Evolutionary conservation across 163 green algal species (phyloP), one percentile per base, ranked within the genome.

Genomic region (Scenedesmus sp.): DNA sequence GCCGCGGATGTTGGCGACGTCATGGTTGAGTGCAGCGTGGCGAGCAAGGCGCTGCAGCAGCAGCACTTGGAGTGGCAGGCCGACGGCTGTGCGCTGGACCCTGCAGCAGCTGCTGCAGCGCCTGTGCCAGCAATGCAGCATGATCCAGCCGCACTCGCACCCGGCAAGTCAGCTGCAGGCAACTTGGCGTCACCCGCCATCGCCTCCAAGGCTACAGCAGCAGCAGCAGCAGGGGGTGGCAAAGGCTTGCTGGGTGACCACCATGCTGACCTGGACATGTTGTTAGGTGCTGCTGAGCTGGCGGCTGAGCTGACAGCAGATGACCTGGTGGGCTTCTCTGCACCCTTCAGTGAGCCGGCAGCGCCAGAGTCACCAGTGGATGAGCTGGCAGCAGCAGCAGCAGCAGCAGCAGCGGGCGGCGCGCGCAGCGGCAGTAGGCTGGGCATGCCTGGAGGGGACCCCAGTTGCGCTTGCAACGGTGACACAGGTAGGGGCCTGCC

Each of bases 91-190:
- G 23, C 52, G 23, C 6, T 88, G 20, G 57, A 55, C 20, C 57
- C 83, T 88, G 83, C 83, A 77, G 83, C 83, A 77, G 83, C 83
- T 59, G 86, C 26, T 59, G 86, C 85, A 64, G 85, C 60, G 15
- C 34, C 85, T 57, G 54, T 89, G 62, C 54, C 85, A 62, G 34
- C 81, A 7, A 60, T 86, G 54, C 54, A 60, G 6, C 1, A 8
- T 2, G 70, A 79, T 12, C 8, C 82, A 87, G 54, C 82, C 12
- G 54, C 34, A 46, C 34, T 52, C 2, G 54, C 10, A 4, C 9
- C 82, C 4, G 18, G 82, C 82, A 87, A 46, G 59, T 57, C 18
- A 70, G 18, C 56, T 55, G 6, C 5, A 15, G 54, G 59, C 83
- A 60, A 12, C 67, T 3, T 34, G 5, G 57, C 56, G 20, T 26